Percentiles rank a stretch among this genome's conserved stretches.
Evolutionary conservation across 305 asterid genomes (phyloP).

Genomic region (Caryopteris hybrid): DNA sequence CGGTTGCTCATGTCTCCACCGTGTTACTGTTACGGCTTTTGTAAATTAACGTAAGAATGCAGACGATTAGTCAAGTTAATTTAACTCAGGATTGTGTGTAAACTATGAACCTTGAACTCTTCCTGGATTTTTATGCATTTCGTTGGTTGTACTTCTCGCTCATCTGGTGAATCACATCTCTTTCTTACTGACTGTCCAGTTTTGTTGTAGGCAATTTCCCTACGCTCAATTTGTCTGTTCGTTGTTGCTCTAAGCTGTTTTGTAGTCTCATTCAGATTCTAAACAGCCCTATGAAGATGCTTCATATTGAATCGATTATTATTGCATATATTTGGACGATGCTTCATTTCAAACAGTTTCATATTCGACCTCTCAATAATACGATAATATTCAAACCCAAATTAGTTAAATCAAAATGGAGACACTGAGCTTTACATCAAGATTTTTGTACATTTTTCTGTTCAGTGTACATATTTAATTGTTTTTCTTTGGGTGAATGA

Average conservation of each 20-base stretch:
- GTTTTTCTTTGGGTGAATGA: too few species aligned
- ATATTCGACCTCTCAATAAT: too few species aligned
- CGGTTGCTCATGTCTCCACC: constrained; percentile 20
- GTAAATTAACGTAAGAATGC: constrained; percentile 25
- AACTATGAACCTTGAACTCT: constrained; percentile 1
- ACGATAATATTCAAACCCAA: too few species aligned
- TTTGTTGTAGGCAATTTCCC: neutral
- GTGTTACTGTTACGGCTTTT: constrained; percentile 13
- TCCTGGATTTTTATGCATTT: neutral
- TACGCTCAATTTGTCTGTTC: too few species aligned
- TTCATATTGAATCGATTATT: too few species aligned
- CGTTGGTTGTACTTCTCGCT: neutral
- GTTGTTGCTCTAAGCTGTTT: neutral
- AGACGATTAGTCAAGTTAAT: neutral
- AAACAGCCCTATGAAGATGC: too few species aligned
- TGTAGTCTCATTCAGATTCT: neutral
- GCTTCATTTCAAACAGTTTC: too few species aligned
- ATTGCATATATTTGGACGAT: too few species aligned
- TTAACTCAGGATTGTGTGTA: constrained; percentile 9
- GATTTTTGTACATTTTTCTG: too few species aligned
- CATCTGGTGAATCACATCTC: neutral
- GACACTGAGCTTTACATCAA: too few species aligned
- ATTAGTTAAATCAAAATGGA: too few species aligned
- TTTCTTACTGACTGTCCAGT: neutral
- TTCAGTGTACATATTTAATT: too few species aligned